phyloP scores from a whole-genome alignment of 768 basidiomycete species.

The Filobasidium wieringae region DNA sequence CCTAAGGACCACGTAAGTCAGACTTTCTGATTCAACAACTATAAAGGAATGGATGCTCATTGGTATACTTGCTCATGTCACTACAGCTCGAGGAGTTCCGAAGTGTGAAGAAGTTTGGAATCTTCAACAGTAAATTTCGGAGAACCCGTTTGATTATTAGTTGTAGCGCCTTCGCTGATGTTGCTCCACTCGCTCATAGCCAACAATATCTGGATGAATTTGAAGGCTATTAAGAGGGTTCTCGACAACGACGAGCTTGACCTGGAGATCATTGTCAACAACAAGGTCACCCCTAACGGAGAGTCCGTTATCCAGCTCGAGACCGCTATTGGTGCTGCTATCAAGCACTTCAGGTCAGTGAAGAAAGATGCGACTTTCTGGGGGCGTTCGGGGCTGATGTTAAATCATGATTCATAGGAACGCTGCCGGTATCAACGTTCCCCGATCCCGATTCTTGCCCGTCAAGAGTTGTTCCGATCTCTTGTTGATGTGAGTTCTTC shows the following conservation, averaged over 20 bases:
- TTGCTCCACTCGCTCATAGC: no score
- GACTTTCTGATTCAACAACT: background rate
- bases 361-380: background rate
- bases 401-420: conserved; percentile 42
- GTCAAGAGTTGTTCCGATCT: conserved; percentile 64
- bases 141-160: no score
- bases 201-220: conserved; percentile 47
- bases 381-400: background rate
- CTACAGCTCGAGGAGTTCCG: conserved; percentile 84
- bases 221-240: conserved; percentile 69
- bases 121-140: no score
- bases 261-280: conserved; percentile 88
- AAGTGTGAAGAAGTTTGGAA: conserved; percentile 76
- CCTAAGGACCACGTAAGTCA: conserved; percentile 84
- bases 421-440: conserved; percentile 88
- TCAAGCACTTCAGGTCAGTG: conserved; percentile 62
- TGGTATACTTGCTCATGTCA: no score
- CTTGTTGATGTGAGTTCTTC: conserved; percentile 11
- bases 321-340: conserved; percentile 84
- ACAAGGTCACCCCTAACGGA: conserved; percentile 62
- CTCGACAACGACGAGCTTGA: conserved; percentile 77
- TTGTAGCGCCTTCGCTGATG: no score
- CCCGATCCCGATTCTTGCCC: conserved; percentile 84
- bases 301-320: conserved; percentile 78
- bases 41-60: no score